Conservation (phyloP, 495 filamentous ascomycete genomes). For the Cercophora newfieldiana region DNA sequence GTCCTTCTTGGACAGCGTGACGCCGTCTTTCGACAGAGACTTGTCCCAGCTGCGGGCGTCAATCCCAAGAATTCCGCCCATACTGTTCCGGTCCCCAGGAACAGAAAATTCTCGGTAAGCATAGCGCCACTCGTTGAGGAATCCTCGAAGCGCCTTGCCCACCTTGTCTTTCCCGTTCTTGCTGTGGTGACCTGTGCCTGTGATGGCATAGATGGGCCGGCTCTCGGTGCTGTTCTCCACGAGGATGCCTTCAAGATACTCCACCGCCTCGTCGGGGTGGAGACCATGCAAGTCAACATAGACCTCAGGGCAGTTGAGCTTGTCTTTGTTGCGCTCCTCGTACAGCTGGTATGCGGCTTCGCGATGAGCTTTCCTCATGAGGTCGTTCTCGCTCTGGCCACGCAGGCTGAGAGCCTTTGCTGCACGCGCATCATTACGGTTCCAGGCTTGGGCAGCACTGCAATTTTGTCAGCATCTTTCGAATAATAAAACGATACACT, state of each 20-base stretch:
- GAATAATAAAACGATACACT: too few relatives aligned
- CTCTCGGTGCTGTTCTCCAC: constrained; percentile 72
- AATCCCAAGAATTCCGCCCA: constrained; percentile 92
- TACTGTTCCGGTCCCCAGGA: constrained; percentile 83
- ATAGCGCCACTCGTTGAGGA: constrained; percentile 94
- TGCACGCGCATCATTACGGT: constrained; percentile 93
- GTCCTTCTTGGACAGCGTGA: constrained; percentile 45
- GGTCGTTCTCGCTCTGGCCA: constrained; percentile 92
- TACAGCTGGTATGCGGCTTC: constrained; percentile 91
- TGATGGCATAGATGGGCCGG: constrained; percentile 90
- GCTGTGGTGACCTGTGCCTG: constrained; percentile 94
- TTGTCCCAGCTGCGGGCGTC: constrained; percentile 89
- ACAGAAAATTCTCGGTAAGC: constrained; percentile 96
- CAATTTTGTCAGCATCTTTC: constrained; percentile 29
- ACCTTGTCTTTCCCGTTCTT: constrained; percentile 99
- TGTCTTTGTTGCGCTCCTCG: constrained; percentile 87
- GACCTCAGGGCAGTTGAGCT: constrained; percentile 62
- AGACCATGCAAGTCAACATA: constrained; percentile 96
- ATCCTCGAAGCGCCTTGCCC: constrained; percentile 86
- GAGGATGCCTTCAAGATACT: constrained; percentile 86
- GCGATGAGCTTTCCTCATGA: constrained; percentile 95
- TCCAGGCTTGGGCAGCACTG: constrained; percentile 99
- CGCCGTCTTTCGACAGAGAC: constrained; percentile 52
- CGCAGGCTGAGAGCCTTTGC: constrained; percentile 93
- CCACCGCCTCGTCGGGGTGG: constrained; percentile 94